Evolutionary conservation across 1,284 basidiomycete species (phyloP).

Genomic region (Schizophyllum commune): DNA sequence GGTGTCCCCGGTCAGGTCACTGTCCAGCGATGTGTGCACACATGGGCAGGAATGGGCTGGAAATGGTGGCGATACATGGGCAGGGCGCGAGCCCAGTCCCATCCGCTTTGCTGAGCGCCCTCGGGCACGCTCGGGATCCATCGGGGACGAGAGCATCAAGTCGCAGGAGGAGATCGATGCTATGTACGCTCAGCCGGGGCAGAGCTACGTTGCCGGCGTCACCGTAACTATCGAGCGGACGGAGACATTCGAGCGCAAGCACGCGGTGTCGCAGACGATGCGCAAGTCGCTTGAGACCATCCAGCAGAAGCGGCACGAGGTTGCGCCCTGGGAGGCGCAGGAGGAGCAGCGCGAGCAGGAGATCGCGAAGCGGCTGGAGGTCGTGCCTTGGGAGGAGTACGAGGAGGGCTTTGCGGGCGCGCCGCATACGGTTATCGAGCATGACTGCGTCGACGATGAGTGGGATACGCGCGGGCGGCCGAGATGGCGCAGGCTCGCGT

Average conservation of each 20-base stretch:
- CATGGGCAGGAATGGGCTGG: background rate
- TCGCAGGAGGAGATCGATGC: background rate
- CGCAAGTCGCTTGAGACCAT: background rate
- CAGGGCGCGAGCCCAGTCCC: background rate
- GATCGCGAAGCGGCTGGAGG: background rate
- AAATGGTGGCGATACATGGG: background rate
- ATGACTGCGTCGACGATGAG: background rate
- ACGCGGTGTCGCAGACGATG: background rate
- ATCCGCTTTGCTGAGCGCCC: background rate
- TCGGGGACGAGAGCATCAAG: background rate
- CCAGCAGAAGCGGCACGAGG: background rate
- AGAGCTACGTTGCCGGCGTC: background rate
- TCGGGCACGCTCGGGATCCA: background rate
- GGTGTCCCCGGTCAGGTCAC: background rate
- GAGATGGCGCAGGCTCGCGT: background rate
- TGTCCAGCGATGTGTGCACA: background rate
- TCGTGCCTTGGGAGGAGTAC: background rate
- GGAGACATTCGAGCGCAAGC: background rate
- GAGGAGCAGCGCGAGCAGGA: background rate
- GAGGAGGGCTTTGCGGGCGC: background rate
- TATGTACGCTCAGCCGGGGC: background rate
- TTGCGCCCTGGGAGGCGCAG: background rate
- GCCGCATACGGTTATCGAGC: background rate
- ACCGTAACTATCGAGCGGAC: background rate
- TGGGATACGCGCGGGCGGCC: background rate